Evolutionary conservation across 139 green algal species (phyloP).

Genomic region (Auxenochlorella protothecoides): DNA sequence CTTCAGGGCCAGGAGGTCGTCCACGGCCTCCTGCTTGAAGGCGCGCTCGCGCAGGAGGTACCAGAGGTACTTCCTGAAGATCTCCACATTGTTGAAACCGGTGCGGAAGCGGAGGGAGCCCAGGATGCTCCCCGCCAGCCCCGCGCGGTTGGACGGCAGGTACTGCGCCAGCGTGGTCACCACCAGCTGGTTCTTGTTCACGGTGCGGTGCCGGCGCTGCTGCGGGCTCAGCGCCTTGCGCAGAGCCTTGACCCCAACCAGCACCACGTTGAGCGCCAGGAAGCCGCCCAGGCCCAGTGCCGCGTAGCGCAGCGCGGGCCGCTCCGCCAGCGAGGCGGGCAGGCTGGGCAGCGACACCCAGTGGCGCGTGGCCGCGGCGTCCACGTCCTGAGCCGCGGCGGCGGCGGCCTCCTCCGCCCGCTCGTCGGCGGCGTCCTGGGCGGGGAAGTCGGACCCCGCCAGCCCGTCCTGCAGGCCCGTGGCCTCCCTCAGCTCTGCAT

Average conservation of each 20-base stretch:
- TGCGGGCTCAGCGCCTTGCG: too few species aligned
- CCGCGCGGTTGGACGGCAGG: conserved; percentile 49
- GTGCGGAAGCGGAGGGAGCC: conserved; percentile 19
- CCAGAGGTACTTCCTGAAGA: conserved; percentile 97
- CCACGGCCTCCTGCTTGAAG: conserved; percentile 81
- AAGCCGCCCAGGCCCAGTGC: neutral
- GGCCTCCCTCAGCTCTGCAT: too few species aligned
- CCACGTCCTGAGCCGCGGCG: too few species aligned
- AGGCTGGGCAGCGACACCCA: too few species aligned
- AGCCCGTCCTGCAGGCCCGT: too few species aligned
- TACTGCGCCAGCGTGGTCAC: conserved; percentile 62
- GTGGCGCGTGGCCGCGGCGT: too few species aligned
- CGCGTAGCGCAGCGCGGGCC: too few species aligned
- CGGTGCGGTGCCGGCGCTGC: conserved; percentile 19
- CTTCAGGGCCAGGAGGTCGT: conserved; percentile 83
- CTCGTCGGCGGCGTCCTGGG: too few species aligned
- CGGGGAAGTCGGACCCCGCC: too few species aligned
- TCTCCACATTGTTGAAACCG: conserved; percentile 68
- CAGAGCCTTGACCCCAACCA: too few species aligned
- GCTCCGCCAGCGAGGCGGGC: too few species aligned
- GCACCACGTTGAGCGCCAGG: neutral
- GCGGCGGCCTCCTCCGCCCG: too few species aligned
- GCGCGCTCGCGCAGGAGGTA: conserved; percentile 84
- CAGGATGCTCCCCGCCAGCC: conserved; percentile 37
- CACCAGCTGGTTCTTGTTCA: conserved; percentile 62